phyloP scores from a whole-genome alignment of 805 yeast species.

The Isabelozyma rhagii region DNA sequence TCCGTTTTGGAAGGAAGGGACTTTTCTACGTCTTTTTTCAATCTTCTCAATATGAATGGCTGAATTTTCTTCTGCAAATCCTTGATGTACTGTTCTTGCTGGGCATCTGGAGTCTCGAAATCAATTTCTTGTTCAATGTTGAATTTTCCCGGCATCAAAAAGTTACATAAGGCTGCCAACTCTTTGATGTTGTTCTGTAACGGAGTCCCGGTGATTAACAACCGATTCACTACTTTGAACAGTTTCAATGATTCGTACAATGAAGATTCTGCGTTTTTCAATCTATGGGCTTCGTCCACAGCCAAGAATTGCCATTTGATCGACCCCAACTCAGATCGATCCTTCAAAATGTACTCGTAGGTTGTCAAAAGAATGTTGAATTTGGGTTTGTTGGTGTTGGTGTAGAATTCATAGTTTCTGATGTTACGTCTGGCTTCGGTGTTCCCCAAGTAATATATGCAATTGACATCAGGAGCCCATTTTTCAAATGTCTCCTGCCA shows the following conservation, averaged over 20 bases:
- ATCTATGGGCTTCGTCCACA: constrained; percentile 97
- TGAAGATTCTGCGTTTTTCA: constrained; percentile 91
- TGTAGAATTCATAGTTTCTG: constrained; percentile 80
- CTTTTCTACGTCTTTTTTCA: constrained; percentile 96
- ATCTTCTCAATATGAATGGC: constrained; percentile 88
- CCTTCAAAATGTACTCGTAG: constrained; percentile 93
- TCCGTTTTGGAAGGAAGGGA: constrained; percentile 95
- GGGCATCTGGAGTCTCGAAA: constrained; percentile 82
- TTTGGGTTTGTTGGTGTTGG: constrained; percentile 66
- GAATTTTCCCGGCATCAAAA: constrained; percentile 93
- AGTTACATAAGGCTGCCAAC: constrained; percentile 90
- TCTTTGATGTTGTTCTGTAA: constrained; percentile 94
- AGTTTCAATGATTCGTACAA: constrained; percentile 82
- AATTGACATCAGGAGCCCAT: constrained; percentile 96
- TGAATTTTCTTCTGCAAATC: constrained; percentile 80
- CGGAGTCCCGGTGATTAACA: constrained; percentile 97
- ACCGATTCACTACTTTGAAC: constrained; percentile 78
- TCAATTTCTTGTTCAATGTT: constrained; percentile 92
- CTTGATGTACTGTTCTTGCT: constrained; percentile 86
- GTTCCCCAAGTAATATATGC: constrained; percentile 90
- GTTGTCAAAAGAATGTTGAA: constrained; percentile 93
- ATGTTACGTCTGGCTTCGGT: constrained; percentile 78
- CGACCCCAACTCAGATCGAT: constrained; percentile 71
- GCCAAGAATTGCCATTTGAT: constrained; percentile 96
- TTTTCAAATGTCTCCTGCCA: constrained; percentile 99